Evolutionary conservation across 2,329 filamentous ascomycete genomes (phyloP), one percentile per base, ranked within the genome.

Genomic region (Pseudopyrenochaeta lycopersici): DNA sequence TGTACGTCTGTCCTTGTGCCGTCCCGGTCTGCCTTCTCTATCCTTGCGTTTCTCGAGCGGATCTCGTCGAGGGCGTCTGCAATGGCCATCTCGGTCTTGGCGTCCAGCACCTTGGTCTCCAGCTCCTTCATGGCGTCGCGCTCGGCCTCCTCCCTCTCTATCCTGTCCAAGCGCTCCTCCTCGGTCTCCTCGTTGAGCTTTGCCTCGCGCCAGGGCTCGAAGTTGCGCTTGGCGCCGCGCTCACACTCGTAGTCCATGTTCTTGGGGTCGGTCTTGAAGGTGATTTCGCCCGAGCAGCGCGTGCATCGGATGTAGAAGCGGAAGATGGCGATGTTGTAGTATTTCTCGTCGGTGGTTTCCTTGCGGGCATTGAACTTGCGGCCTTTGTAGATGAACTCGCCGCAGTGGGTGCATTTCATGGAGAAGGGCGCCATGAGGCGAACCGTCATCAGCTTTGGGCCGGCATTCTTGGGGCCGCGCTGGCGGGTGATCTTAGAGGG

Each of bases 11-110:
- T 83, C 23, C 81, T 78, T 17, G 86, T 66, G 51, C 88, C 86
- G 3, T 86, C 80, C 68, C 87, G 86, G 50, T 87, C 85, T 7
- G 88, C 89, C 60, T 90, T 84, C 75, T 96, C 91, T 44, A 95
- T 87, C 59, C 92, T 83, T 7, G 95, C 95, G 78, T 99, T 99
- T 60, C 94, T 82, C 46, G 91, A 94, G 50, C 94, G 84, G 52
- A 99, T 97, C 78, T 97, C 93, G 75, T 99, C 95, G 49, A 99
- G 79, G 7, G 93, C 94, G 80, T 99, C 95, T 1, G 95, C 95
- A 39, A 97, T 91, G 15, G 90, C 91, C 93, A 99, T 99, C 77
- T 99, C 95, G 35, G 90, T 84, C 80, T 95, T 93, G 1, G 93
- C 93, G 74, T 99, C 95, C 18, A 90, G 80, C 49, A 94, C 97